Evolutionary conservation across 139 green algal species (phyloP), one percentile per base, ranked within the genome.

Genomic region (Chlorella sp.): DNA sequence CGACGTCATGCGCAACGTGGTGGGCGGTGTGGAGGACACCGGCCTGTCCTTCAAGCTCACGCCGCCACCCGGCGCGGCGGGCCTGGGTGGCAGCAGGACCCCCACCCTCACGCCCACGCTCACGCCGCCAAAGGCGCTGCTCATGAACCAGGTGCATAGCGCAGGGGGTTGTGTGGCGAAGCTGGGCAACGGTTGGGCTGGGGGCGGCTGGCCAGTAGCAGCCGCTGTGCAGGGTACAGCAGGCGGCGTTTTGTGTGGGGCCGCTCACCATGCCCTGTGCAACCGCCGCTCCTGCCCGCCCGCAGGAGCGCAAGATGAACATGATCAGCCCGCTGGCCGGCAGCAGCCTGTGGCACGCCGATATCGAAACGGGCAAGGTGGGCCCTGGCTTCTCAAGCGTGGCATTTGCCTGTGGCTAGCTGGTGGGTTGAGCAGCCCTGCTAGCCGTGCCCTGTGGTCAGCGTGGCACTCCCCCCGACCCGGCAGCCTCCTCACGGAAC

Each of bases 1-100:
- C 77, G 94, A 96, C 60, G 96, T 99, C 38, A 93, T 98, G 80
- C 80, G 87, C n/a, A 99, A 99, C 85, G 85, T 93, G 78, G 78
- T 91, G 38, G 90, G 92, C 17, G 96, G 95, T 43, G 89, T 99
- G 48, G 83, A 92, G 60, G 85, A 88, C 51, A 76, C 79, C 2
- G 84, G 83, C 32, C 64, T 84, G 36, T 76, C 64, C 36, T 91
- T 93, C 83, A 79, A 76, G 34, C 82, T 93, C 40, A 89, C 87
- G 19, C 82, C 76, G 68, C 84, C 84, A 32, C 73, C 82, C 16
- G 77, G 48, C 14, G 36, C 44, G 2, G 54, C 40, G 32, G 51
- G 40, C 17, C 28, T 38, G 80, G 41, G 76, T 68, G 83, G 83
- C 51, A 41, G 70, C 44, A 38, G 38, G 60, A 80, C 69, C 17